phyloP scores from a whole-genome alignment of 192 early-diverging fungal species.

The Coemansia sp. region DNA sequence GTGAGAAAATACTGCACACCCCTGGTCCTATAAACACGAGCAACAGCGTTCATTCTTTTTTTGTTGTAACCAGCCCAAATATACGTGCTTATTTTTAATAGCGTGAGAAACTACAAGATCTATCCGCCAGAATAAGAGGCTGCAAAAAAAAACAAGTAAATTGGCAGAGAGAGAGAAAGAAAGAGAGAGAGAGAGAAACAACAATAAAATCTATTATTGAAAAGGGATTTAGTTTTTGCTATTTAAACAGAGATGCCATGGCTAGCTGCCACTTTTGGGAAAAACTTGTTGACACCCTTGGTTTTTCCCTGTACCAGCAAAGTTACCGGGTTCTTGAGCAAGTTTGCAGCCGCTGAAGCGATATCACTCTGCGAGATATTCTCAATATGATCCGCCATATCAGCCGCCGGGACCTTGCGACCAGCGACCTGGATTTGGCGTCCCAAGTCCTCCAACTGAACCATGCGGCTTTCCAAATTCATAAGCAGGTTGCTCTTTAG shows the following conservation, averaged over 20 bases:
- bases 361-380: constrained; percentile 71
- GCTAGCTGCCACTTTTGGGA: constrained; percentile 30
- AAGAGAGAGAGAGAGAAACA: background rate
- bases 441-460: constrained; percentile 93
- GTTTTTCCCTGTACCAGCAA: constrained; percentile 65
- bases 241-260: too few species aligned
- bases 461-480: constrained; percentile 88
- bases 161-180: background rate
- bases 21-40: too few species aligned
- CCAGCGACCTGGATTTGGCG: constrained; percentile 76
- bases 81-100: too few species aligned
- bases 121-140: too few species aligned
- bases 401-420: constrained; percentile 65
- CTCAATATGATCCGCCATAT: constrained; percentile 81
- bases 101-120: too few species aligned
- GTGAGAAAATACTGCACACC: too few species aligned
- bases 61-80: too few species aligned
- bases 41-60: too few species aligned
- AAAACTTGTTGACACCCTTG: constrained; percentile 24
- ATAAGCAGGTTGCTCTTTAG: constrained; percentile 89
- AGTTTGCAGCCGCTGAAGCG: constrained; percentile 67
- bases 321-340: constrained; percentile 59
- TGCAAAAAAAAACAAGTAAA: background rate
- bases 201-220: background rate
- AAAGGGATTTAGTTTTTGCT: too few species aligned